These are phyloP conservation scores for Phlebiopsis gigantea DNA, from an alignment of 768 basidiomycete species.

Conservation along the genomic window DNA sequence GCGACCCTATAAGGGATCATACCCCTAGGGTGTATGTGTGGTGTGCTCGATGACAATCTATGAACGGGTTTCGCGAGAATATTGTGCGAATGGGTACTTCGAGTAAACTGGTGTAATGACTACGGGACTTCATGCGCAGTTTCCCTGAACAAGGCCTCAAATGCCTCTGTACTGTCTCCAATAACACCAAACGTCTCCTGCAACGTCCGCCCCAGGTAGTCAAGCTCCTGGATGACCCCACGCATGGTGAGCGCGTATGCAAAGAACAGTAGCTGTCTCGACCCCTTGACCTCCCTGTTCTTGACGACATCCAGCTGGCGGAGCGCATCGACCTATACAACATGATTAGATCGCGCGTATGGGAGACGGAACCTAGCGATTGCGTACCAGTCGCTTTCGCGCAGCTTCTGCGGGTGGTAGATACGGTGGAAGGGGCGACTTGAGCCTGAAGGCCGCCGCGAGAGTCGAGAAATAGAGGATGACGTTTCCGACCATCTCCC, in stretches of 20 bases:
- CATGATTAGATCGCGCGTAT: neutral
- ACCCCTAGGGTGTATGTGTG: neutral
- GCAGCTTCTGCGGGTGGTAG: constrained; percentile 90
- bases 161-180: constrained; percentile 74
- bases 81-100: neutral
- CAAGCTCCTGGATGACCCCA: constrained; percentile 87
- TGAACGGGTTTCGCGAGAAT: neutral
- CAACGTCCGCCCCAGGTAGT: constrained; percentile 70
- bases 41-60: neutral
- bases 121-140: constrained; percentile 1
- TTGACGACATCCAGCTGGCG: constrained; percentile 84
- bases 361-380: neutral
- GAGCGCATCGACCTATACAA: constrained; percentile 70
- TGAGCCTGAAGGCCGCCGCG: constrained; percentile 74
- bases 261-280: constrained; percentile 85
- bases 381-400: constrained; percentile 68
- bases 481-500: constrained; percentile 94
- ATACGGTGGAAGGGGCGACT: constrained; percentile 93
- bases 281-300: constrained; percentile 73
- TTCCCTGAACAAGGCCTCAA: constrained; percentile 66
- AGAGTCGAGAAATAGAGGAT: constrained; percentile 84
- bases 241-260: constrained; percentile 94
- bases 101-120: neutral
- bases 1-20: no score
- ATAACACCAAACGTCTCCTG: constrained; percentile 94